Evolutionary conservation across 495 filamentous ascomycete species (phyloP).

Genomic region (Tetracladium marchalianum): DNA sequence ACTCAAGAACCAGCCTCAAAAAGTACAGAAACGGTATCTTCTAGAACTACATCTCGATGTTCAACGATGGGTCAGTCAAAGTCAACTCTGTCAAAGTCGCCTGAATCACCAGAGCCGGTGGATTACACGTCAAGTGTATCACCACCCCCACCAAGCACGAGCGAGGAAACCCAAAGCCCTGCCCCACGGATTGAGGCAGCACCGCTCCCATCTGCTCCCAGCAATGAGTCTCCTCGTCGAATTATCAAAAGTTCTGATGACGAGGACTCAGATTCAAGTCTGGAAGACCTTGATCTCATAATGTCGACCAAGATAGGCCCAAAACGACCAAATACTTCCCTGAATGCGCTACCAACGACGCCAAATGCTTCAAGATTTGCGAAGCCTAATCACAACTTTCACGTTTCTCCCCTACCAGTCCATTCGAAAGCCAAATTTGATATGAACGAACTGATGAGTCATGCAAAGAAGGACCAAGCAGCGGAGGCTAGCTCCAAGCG

Average conservation of each 20-base stretch:
- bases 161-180: not conserved
- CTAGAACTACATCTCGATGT: not conserved
- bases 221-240: conserved; percentile 17
- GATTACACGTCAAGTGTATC: conserved; percentile 9
- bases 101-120: too few species aligned
- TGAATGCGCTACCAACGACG: conserved; percentile 22
- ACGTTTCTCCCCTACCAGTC: conserved; percentile 33
- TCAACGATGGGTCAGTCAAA: not conserved
- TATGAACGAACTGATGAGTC: conserved; percentile 53
- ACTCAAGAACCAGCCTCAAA: too few species aligned
- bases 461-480: conserved; percentile 45
- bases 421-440: conserved; percentile 56
- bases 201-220: not conserved
- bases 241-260: conserved; percentile 63
- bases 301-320: conserved; percentile 20
- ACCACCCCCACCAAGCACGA: conserved; percentile 2
- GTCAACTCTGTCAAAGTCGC: too few species aligned
- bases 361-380: conserved; percentile 13
- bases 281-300: conserved; percentile 13
- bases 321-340: conserved; percentile 34
- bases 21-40: not conserved
- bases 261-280: conserved; percentile 37
- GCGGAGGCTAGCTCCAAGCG: conserved; percentile 46
- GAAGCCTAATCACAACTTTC: conserved; percentile 11
- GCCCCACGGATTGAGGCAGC: not conserved